Base-by-base conservation (phyloP, 768 basidiomycete species). In the Piloderma croceum region DNA sequence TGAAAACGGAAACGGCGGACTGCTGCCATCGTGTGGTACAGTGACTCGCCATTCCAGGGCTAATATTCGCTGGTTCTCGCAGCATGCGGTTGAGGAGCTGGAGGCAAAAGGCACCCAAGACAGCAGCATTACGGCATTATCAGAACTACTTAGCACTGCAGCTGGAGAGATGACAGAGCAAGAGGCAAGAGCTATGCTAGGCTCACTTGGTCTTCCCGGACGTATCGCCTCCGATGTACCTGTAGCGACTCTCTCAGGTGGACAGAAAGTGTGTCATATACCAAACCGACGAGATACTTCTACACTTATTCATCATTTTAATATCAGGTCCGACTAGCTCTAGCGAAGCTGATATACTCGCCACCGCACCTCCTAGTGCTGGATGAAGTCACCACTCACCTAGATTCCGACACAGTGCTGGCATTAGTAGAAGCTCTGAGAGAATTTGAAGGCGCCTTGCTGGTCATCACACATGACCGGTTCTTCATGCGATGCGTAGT, bases 401-500 rank as follows among this genome's bases (percentile, higher is more conserved):
- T 85, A 31, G 82, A 85, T 54, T 65, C 69, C 31, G 69, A 72
- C 19, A 82, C 79, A 3, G 75, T 83, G 23, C 58, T 69, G 43
- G 76, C 74, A 1, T 59, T 85, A 2, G 72, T 75, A 1, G 60
- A 63, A 17, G 71, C 76, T 6, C 61, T 84, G 31, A 64, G 65
- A 35, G 57, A 53, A 11, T 84, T 69, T 48, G 59, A 57, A 20
- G 81, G 83, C 1, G 79, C 72, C 1, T 52, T 83, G 22, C 60
- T 82, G 7, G 61, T 83, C n/a, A 72, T 83, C 36, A 81, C 77
- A 33, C 83, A 85, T 51, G 83, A 85, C 48, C 63, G 75, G 54
- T 66, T 53, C 34, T 57, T 59, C 29, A 57, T 57, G 51, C 49
- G 57, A 11, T 57, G 57, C 40, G 54, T 59, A 5, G 49, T 59